Evolutionary conservation across 108 stramenopile species (phyloP).

Genomic region (Seminavis robusta): DNA sequence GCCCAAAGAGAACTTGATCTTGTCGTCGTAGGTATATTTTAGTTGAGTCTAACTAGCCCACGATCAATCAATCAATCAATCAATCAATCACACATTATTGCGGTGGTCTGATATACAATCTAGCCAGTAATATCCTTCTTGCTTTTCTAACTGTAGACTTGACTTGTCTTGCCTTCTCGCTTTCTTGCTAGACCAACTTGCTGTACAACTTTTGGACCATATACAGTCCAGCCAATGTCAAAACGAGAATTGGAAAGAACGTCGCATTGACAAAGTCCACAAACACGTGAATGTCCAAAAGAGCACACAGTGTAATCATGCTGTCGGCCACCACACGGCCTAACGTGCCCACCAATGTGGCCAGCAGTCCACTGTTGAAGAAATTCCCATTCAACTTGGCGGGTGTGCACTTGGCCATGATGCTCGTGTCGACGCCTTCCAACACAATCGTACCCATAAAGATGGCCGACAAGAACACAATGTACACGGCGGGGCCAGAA

Average conservation of each 20-base stretch:
- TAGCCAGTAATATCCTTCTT: too few relatives aligned
- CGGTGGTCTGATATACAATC: too few relatives aligned
- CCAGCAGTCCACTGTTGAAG: slow-evolving; percentile 53
- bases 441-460: slow-evolving; percentile 58
- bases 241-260: slow-evolving; percentile 45
- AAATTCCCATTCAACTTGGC: slow-evolving; percentile 47
- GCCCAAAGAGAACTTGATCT: slow-evolving; percentile 71
- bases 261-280: slow-evolving; percentile 65
- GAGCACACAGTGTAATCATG: slow-evolving; percentile 46
- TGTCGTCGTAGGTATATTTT: slow-evolving; percentile 26
- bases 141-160: too few relatives aligned
- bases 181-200: slow-evolving; percentile 23
- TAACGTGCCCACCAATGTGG: slow-evolving; percentile 62
- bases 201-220: slow-evolving; percentile 34
- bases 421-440: slow-evolving; percentile 65
- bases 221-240: slow-evolving; percentile 35
- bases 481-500: slow-evolving; percentile 38
- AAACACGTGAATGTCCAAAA: slow-evolving; percentile 46
- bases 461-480: slow-evolving; percentile 42
- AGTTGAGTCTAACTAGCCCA: too few relatives aligned
- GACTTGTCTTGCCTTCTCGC: too few relatives aligned
- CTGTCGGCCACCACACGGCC: slow-evolving; percentile 63
- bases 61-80: too few relatives aligned
- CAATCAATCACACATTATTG: too few relatives aligned
- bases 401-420: slow-evolving; percentile 66